Base-by-base conservation (phyloP, 2,329 filamentous ascomycete genomes). In the Chlorencoelia australis region DNA sequence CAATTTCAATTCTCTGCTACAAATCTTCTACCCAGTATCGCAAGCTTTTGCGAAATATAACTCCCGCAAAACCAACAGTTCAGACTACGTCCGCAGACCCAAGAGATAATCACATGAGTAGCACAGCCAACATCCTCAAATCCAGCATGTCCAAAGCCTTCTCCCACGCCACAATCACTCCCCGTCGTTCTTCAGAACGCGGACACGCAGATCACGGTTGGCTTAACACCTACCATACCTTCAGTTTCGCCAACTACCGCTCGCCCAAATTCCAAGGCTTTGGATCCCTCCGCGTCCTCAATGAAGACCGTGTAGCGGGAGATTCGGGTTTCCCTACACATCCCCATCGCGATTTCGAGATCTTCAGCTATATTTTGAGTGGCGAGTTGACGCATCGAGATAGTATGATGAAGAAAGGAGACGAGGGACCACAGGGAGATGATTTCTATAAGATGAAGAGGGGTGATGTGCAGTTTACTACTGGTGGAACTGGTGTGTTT, bases 381-480 rank as follows among this genome's bases (percentile, higher is more conserved):
- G 86, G 87, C 45, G 83, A 89, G 61, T 72, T 94, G 44, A 89
- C 87, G 31, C 87, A 94, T 64, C 79, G 85, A 31, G 86, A 94
- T 62, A 82, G 75, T 42, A 88, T 93, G 79, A 73, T 84, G 49
- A 73, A 74, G 58, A 84, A 79, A 60, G 75, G 75, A 30, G 60
- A 65, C 14, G 77, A 81, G 53, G 73, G 68, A 15, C 35, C 40
- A 52, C 40, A 55, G 13, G 67, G 57, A 11, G 75, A 82, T 55
- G 66, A 74, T 48, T 84, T 82, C 54, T 83, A 68, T 53, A 67
- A 74, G 21, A 79, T 94, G 67, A 72, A 73, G 52, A 69, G 84
- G 24, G 84, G 85, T 9, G 85, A 93, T 57, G 82, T 94, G 29
- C 86, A 94, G 54, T 94, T 93, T 60, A 94, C 86, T 7, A 87